phyloP scores from a whole-genome alignment of 345 rosid species.

The Corymbia maculata region DNA sequence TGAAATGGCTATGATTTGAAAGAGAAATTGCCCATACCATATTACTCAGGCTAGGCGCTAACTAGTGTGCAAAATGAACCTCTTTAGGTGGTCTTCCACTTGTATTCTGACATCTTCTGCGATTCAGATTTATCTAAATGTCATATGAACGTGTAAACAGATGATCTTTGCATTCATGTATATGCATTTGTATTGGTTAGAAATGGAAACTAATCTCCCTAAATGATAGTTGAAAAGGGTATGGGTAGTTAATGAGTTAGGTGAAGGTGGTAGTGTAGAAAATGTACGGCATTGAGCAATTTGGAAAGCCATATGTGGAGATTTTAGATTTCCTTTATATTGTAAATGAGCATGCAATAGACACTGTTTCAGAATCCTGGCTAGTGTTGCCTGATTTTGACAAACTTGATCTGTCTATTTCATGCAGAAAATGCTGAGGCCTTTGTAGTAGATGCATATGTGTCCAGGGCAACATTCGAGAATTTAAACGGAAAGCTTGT shows the following conservation, averaged over 20 bases:
- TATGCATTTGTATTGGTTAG: not conserved
- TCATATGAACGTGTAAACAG: not conserved
- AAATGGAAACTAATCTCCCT: not conserved
- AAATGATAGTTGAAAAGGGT: not conserved
- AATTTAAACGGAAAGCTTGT: slow-evolving; percentile 48
- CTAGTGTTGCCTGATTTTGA: not conserved
- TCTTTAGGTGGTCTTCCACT: not conserved
- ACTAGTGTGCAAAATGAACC: not conserved
- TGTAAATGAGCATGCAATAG: not conserved
- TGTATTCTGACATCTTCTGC: not conserved
- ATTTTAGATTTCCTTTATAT: not conserved
- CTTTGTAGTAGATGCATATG: slow-evolving; percentile 60
- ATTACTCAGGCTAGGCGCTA: not conserved
- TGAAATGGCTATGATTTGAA: not conserved
- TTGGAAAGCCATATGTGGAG: not conserved
- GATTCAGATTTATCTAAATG: not conserved
- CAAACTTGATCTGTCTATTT: not conserved
- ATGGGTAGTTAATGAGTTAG: not conserved
- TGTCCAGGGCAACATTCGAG: slow-evolving; percentile 52
- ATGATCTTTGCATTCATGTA: not conserved
- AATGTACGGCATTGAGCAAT: not conserved
- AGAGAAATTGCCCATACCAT: not conserved
- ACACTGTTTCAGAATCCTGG: not conserved
- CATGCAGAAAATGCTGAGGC: slow-evolving; percentile 42
- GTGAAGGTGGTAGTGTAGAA: not conserved